Evolutionary conservation across 2,329 filamentous ascomycete genomes (phyloP), one percentile per base, ranked within the genome.

Genomic region (Pyrenophora graminea): DNA sequence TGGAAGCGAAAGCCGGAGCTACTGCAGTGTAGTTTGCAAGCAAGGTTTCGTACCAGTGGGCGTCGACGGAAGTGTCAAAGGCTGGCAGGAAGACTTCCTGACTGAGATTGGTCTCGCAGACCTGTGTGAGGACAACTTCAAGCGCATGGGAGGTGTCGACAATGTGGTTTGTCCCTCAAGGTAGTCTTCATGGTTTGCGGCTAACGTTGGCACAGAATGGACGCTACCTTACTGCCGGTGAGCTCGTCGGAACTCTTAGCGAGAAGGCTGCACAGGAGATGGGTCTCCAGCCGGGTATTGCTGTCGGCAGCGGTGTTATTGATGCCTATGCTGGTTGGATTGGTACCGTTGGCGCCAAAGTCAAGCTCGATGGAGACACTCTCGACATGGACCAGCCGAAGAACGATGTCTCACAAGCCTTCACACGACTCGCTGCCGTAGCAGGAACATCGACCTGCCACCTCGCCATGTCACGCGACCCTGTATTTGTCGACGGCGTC

Each of bases 291-390:
- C 81, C 88, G 17, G 93, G 92, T 33, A 94, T 97, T 62, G 91
- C 94, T 15, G 89, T 99, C 48, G 94, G 94, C 46, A 96, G 91
- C 68, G 92, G 92, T 73, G 94, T 99, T 58, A 99, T 99, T 68
- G 94, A 99, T 72, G 94, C 94, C 15, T 99, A 99, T 68, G 94
- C 94, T 53, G 94, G 94, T 58, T 99, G 94, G 94, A 94, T 99
- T 62, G 94, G 94, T 55, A 97, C 94, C 1, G 94, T 99, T n/a
- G 94, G 94, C 51, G 93, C 94, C 54, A 97, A 97, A 74, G 90
- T 97, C 63, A 83, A 91, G 60, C 82, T 95, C 13, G 80, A 82
- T 34, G 77, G 80, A 50, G 84, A 88, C 48, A 82, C 88, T 40
- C 81, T 93, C 33, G 86, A 88, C 69, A 79, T 83, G 53, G 82